These are phyloP conservation scores for Sclerotinia subarctica DNA, from an alignment of 2,329 filamentous ascomycete species.

Conservation along the genomic window DNA sequence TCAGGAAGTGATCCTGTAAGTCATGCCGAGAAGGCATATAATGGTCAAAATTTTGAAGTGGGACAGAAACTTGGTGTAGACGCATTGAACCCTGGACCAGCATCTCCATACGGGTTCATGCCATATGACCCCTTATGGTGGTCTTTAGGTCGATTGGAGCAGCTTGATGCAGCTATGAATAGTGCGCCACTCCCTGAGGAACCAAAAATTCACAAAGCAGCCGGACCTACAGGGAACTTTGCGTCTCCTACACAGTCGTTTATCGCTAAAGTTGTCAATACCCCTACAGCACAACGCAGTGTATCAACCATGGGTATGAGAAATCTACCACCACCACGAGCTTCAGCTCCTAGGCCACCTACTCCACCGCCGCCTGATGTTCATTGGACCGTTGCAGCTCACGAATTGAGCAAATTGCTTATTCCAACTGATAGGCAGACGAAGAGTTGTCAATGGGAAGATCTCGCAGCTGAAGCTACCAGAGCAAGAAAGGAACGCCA, in stretches of 20 bases:
- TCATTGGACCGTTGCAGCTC: slow-evolving; percentile 78
- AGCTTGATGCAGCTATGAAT: slow-evolving; percentile 60
- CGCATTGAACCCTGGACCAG: slow-evolving; percentile 20
- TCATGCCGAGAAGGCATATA: slow-evolving; percentile 41
- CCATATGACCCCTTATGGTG: slow-evolving; percentile 71
- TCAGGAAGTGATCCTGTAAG: slow-evolving; percentile 51
- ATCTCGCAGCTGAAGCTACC: slow-evolving; percentile 69
- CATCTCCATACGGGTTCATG: slow-evolving; percentile 32
- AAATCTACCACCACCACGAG: slow-evolving; percentile 39
- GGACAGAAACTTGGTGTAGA: slow-evolving; percentile 47
- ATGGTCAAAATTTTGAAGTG: slow-evolving; percentile 58
- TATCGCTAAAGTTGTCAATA: slow-evolving; percentile 67
- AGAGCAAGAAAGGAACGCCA: slow-evolving; percentile 63
- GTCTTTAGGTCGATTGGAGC: slow-evolving; percentile 61
- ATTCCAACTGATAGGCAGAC: slow-evolving; percentile 75
- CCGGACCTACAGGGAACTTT: slow-evolving; percentile 64
- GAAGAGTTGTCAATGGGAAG: slow-evolving; percentile 71
- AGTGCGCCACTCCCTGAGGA: slow-evolving; percentile 49
- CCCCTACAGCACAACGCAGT: slow-evolving; percentile 62
- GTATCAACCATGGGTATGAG: slow-evolving; percentile 52
- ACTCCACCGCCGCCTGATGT: slow-evolving; percentile 77
- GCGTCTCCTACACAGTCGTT: slow-evolving; percentile 87
- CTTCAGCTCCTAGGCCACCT: slow-evolving; percentile 45
- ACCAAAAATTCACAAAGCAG: slow-evolving; percentile 50
- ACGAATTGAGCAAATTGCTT: slow-evolving; percentile 77